A percentile compares a stretch with the other conserved stretches of the same genome.
Evolutionary conservation across 352 stramenopile genomes (phyloP).

Genomic region (Phytophthora pseudosyringae): DNA sequence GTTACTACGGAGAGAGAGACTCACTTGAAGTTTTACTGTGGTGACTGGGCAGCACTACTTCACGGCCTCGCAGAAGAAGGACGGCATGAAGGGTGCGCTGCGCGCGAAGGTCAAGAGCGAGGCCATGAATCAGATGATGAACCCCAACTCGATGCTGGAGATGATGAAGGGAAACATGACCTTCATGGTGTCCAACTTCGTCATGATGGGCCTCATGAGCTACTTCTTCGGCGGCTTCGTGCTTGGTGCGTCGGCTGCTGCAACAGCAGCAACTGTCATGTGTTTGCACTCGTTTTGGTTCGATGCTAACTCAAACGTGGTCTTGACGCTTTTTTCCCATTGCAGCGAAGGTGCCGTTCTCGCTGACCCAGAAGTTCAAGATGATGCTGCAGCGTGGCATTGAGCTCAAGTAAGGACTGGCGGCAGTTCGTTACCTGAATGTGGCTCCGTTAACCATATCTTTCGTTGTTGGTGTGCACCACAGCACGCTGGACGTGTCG

Average conservation of each 20-base stretch:
- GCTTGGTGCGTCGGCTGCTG: conserved; percentile 63
- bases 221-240: conserved; percentile 99
- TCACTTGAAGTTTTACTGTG: neutral
- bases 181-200: conserved; percentile 99
- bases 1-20: neutral
- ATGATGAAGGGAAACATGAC: conserved; percentile 99
- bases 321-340: neutral
- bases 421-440: neutral
- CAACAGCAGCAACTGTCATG: neutral
- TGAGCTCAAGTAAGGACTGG: conserved; percentile 85
- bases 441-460: conserved; percentile 8
- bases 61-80: conserved; percentile 89
- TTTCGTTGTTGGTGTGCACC: conserved; percentile 13
- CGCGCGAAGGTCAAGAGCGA: conserved; percentile 91
- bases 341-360: conserved; percentile 97
- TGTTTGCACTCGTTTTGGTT: neutral
- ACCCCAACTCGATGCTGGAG: conserved; percentile 97
- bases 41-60: conserved; percentile 72
- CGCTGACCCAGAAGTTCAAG: conserved; percentile 98
- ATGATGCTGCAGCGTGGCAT: conserved; percentile 97
- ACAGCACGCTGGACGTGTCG: conserved; percentile 95
- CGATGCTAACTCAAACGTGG: neutral
- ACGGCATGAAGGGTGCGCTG: conserved; percentile 84
- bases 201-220: conserved; percentile 99
- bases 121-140: conserved; percentile 94